Evolutionary conservation across 176 grass and related monocot species (phyloP).

Genomic region (Cymbopogon citratus): DNA sequence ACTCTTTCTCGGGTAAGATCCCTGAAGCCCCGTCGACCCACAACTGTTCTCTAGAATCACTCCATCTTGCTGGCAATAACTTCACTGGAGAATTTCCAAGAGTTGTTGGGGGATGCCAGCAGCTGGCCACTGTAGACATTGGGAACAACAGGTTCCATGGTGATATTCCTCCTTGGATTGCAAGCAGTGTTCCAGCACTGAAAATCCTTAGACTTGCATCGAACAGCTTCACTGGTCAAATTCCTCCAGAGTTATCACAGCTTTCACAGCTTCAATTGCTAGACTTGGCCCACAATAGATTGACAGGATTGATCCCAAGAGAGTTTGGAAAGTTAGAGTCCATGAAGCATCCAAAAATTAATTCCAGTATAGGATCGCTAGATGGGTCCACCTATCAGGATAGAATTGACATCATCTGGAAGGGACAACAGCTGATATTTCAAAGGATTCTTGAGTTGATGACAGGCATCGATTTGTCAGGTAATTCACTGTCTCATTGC

Average conservation of each 20-base stretch:
- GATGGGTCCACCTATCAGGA: conserved; percentile 33
- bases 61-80: conserved; percentile 53
- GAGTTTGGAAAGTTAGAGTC: conserved; percentile 42
- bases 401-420: conserved; percentile 62
- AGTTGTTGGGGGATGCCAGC: conserved; percentile 5
- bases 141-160: conserved; percentile 49
- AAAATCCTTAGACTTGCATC: conserved; percentile 52
- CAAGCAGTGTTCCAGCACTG: conserved; percentile 10
- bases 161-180: conserved; percentile 56
- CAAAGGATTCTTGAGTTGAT: conserved; percentile 46
- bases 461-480: not conserved
- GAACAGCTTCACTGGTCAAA: conserved; percentile 48
- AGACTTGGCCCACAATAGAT: conserved; percentile 47
- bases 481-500: not conserved
- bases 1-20: conserved; percentile 53
- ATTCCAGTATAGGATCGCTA: not conserved
- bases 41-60: conserved; percentile 42
- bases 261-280: conserved; percentile 56
- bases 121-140: conserved; percentile 44
- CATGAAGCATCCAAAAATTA: conserved; percentile 36
- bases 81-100: conserved; percentile 41
- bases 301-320: conserved; percentile 46
- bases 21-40: not conserved
- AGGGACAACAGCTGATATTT: conserved; percentile 36
- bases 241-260: conserved; percentile 32